Base-by-base conservation (phyloP, 2,329 filamentous ascomycete genomes). In the Tolypocladium sp. region DNA sequence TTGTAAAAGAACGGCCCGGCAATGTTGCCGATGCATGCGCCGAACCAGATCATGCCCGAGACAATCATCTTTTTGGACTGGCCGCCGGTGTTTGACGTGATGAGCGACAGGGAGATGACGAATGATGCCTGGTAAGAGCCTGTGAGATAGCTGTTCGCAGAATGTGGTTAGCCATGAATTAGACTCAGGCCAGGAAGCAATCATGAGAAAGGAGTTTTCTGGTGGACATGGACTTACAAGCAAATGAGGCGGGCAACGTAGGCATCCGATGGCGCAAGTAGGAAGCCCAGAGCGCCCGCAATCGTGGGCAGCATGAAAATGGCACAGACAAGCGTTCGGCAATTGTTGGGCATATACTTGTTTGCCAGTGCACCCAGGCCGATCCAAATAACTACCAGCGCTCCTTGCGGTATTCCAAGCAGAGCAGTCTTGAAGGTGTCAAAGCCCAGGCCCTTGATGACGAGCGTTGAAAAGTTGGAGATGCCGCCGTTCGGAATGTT, bases 11-110 rank as follows among this genome's bases (percentile, higher is more conserved):
- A 86, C 0, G 85, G 85, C 0, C 83, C 81, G 4, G 77, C 79
- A 49, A 87, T 84, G 64, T 87, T 86, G 6, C 83, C 84, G 1
- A 80, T 76, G 64, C 82, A 85, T 59, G 82, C 82, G 0, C 82
- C 82, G 12, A 86, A 73, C 71, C 84, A 86, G 2, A 85, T 74
- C 59, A 84, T 78, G 1, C 81, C 83, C 27, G 84, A 85, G n/a
- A 83, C 83, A 33, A 86, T 80, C 53, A 86, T 82, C 66, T 87
- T 85, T 67, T 86, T 86, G 1, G 82, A 84, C 62, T 85, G 82
- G 0, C 83, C 83, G 1, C 74, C 77, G 0, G 76, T 77, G 63
- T 82, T 82, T 42, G 77, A 77, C 0, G 78, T 79, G 49, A 77
- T 76, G 60, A 81, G 73, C 1, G 75, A 76, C 0, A 81, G 69